A percentile compares a stretch with the other conserved stretches of the same genome.
Conservation (phyloP, 2,329 filamentous ascomycete species). For the Phialophora verrucosa region DNA sequence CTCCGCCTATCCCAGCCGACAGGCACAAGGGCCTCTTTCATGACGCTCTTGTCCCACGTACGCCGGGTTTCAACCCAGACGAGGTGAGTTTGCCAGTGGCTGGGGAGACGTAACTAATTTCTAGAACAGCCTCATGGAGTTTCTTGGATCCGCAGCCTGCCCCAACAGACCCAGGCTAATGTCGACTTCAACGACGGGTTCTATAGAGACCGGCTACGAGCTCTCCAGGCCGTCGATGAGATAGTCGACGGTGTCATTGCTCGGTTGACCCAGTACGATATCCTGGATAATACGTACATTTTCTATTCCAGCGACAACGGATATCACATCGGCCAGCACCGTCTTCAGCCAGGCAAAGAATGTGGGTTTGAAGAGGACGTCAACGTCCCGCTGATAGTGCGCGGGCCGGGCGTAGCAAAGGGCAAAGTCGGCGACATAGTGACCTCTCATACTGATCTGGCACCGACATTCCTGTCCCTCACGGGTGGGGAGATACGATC, state of each 20-base stretch:
- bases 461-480: constrained; percentile 62
- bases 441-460: constrained; percentile 68
- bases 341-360: constrained; percentile 63
- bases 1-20: constrained; percentile 62
- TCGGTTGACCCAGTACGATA: constrained; percentile 48
- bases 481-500: constrained; percentile 42
- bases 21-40: constrained; percentile 68
- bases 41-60: constrained; percentile 65
- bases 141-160: constrained; percentile 54
- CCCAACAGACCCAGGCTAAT: constrained; percentile 53
- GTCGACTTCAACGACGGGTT: constrained; percentile 61
- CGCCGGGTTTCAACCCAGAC: constrained; percentile 69
- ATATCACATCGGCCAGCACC: constrained; percentile 65
- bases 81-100: constrained; percentile 45
- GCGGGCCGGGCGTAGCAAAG: constrained; percentile 61
- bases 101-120: not conserved
- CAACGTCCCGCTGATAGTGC: constrained; percentile 64
- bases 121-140: constrained; percentile 49
- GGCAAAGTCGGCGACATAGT: constrained; percentile 54
- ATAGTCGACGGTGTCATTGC: constrained; percentile 56
- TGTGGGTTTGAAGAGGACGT: constrained; percentile 66
- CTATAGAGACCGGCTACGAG: constrained; percentile 56
- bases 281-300: constrained; percentile 63
- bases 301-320: constrained; percentile 68
- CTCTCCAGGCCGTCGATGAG: constrained; percentile 62